Conservation (phyloP, 768 basidiomycete genomes). For the Russula ochroleuca region DNA sequence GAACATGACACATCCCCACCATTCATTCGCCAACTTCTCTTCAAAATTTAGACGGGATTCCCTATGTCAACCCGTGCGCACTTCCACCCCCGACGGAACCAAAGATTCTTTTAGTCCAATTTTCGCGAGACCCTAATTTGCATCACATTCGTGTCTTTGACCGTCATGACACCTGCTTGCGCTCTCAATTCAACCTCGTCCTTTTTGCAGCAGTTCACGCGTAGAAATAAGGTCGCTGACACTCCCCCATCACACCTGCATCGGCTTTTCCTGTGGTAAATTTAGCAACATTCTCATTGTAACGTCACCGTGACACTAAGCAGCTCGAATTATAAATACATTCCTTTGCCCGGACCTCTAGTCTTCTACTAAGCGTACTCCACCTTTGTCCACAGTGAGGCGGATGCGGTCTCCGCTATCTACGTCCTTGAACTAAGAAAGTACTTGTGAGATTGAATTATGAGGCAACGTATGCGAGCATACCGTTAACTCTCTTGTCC, state of each 20-base stretch:
- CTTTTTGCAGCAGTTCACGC: not conserved
- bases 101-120: not conserved
- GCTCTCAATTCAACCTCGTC: not conserved
- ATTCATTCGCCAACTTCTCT: not conserved
- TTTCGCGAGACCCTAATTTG: not conserved
- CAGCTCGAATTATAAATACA: not conserved
- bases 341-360: constrained; percentile 1
- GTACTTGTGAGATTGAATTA: constrained; percentile 11
- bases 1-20: not conserved
- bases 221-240: not conserved
- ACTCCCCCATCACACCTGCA: not conserved
- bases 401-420: constrained; percentile 39
- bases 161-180: not conserved
- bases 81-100: not conserved
- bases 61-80: not conserved
- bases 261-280: too few relatives aligned
- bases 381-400: constrained; percentile 56
- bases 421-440: constrained; percentile 42
- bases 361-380: constrained; percentile 36
- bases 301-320: not conserved
- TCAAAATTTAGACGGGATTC: not conserved
- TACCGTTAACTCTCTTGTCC: constrained; percentile 74
- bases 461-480: constrained; percentile 1
- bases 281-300: not conserved
- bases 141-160: not conserved